phyloP scores from a whole-genome alignment of 2,329 filamentous ascomycete species.

The Fusarium oxysporum region DNA sequence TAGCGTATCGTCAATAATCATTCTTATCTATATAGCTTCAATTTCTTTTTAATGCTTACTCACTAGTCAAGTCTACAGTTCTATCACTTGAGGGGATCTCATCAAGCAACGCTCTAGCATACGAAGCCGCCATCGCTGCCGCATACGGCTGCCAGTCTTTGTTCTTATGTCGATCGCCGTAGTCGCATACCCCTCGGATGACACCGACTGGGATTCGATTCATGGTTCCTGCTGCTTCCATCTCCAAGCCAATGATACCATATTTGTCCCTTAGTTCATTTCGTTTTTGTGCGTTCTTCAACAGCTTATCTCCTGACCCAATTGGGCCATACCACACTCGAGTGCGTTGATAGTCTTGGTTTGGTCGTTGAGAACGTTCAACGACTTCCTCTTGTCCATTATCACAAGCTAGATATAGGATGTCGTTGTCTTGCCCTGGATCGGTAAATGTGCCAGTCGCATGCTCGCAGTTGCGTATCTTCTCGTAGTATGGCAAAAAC shows the following conservation, averaged over 20 bases:
- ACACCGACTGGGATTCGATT: conserved; percentile 49
- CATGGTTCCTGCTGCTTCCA: conserved; percentile 35
- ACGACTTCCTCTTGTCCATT: neutral
- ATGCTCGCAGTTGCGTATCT: conserved; percentile 41
- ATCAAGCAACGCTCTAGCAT: conserved; percentile 24
- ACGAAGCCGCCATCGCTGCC: conserved; percentile 48
- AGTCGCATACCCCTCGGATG: conserved; percentile 51
- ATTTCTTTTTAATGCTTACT: neutral
- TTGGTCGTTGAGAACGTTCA: neutral
- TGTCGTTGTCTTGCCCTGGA: conserved; percentile 49
- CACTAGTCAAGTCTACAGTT: too few relatives aligned
- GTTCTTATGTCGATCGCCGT: conserved; percentile 50
- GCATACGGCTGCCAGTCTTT: conserved; percentile 52
- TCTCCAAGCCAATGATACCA: conserved; percentile 50
- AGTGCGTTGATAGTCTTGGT: neutral
- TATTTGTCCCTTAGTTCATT: conserved; percentile 45
- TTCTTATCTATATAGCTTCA: accelerated
- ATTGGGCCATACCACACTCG: conserved; percentile 37
- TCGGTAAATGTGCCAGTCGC: conserved; percentile 44
- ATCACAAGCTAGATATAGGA: conserved; percentile 23
- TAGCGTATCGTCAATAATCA: neutral
- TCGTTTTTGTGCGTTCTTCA: conserved; percentile 42
- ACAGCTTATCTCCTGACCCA: conserved; percentile 49
- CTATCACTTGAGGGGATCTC: neutral
- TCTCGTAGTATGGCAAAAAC: conserved; percentile 42